Evolutionary conservation across 805 yeast genomes (phyloP), one percentile per base, ranked within the genome.

Genomic region (Spathaspora girioi): DNA sequence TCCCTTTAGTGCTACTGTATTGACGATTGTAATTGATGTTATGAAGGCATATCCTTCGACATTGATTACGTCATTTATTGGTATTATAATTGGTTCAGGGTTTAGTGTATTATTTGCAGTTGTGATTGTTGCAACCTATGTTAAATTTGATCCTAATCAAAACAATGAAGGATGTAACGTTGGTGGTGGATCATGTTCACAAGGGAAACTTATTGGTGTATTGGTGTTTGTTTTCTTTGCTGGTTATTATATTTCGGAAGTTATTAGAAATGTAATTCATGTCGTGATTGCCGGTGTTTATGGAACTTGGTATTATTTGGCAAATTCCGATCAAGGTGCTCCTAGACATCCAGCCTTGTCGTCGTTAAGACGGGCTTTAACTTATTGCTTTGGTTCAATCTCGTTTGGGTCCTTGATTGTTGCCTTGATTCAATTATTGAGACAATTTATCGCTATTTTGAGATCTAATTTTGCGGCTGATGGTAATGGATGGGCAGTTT

Each of bases 221-320:
- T 68, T 89, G 54, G 82, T 90, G 26, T 86, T 80, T 67, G 82
- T 86, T 5, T 82, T 90, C 56, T 89, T 92, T 66, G 87, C 93
- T 5, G 96, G 96, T 17, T 91, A 81, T 64, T 87, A 82, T 65
- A 81, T 90, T 53, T 80, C 94, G 27, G 97, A 90, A 68, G 94
- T 91, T 17, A 74, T 89, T 52, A 83, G 84, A 68, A 90, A 88
- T 60, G 77, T 88, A 14, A 84, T 90, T 38, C 96, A 92, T 62
- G 87, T 86, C 19, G 81, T 91, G 0, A 83, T 89, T 45, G 78
- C 93, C 20, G 96, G 96, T 23, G 82, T 90, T 17, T 92, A 81
- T 64, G 97, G 97, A 9, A 81, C 93, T 8, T 92, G 97, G 97
- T 91, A 89, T 68, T 92, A 89, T 68, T 79, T 87, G 67, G 79